A percentile compares a stretch with the other conserved stretches of the same genome.
Conservation (phyloP, 2,329 filamentous ascomycete species). For the Calonectria henricotiae region DNA sequence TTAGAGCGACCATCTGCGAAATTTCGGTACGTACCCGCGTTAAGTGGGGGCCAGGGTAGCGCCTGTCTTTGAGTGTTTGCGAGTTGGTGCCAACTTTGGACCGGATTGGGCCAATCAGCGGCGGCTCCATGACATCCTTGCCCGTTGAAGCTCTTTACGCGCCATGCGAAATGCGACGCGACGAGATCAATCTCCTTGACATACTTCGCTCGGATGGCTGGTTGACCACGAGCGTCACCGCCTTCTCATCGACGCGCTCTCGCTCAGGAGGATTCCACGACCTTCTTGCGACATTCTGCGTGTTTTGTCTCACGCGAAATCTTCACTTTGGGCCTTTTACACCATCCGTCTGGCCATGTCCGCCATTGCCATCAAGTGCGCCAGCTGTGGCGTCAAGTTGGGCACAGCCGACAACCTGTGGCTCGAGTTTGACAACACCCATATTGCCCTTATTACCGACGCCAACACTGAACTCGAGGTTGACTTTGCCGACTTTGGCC, state of each 20-base stretch:
- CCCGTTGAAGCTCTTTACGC: constrained; percentile 38
- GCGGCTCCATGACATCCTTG: constrained; percentile 15
- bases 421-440: constrained; percentile 61
- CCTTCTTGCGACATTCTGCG: constrained; percentile 20
- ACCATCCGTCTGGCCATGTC: constrained; percentile 55
- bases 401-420: constrained; percentile 59
- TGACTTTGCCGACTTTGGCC: constrained; percentile 49
- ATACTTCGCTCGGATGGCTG: constrained; percentile 26
- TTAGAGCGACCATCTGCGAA: constrained; percentile 33
- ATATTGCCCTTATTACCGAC: constrained; percentile 58
- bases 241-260: constrained; percentile 11
- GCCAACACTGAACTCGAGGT: constrained; percentile 41
- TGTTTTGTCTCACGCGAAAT: constrained; percentile 10
- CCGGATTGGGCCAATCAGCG: constrained; percentile 32
- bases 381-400: constrained; percentile 53
- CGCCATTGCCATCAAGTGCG: constrained; percentile 57
- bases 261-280: background rate
- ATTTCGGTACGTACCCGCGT: constrained; percentile 41
- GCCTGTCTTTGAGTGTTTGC: background rate
- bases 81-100: background rate
- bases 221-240: constrained; percentile 23
- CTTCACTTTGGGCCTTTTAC: constrained; percentile 10
- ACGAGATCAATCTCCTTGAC: constrained; percentile 21
- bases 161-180: constrained; percentile 36
- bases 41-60: constrained; percentile 8